Percentiles rank a stretch among this genome's conserved stretches.
These are phyloP conservation scores for Moringa oleifera DNA, from an alignment of 345 rosid species.

Conservation along the genomic window DNA sequence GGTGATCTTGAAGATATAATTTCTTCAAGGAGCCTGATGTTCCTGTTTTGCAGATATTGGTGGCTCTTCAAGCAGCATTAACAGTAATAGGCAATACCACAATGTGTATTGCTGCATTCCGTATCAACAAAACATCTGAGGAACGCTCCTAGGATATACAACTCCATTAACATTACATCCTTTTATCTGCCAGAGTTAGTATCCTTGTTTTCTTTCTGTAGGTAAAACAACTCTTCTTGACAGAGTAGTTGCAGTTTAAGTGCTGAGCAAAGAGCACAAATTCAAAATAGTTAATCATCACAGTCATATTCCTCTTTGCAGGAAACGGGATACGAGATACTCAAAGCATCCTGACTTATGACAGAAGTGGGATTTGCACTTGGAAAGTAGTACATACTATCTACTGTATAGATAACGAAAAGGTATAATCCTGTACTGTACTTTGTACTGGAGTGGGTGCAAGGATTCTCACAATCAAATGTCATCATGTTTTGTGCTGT, in stretches of 20 bases:
- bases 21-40: not conserved
- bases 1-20: too few relatives aligned
- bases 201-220: not conserved
- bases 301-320: constrained; percentile 3
- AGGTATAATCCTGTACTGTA: not conserved
- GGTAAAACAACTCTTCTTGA: constrained; percentile 13
- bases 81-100: constrained; percentile 83
- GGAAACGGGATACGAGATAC: not conserved
- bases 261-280: not conserved
- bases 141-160: constrained; percentile 36
- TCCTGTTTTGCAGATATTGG: constrained; percentile 45
- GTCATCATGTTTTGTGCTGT: constrained; percentile 1
- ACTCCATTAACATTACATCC: too few relatives aligned
- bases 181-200: too few relatives aligned
- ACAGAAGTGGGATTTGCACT: not conserved
- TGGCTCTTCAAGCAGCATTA: constrained; percentile 77
- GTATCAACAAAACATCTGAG: constrained; percentile 50
- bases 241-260: not conserved
- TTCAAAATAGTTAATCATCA: not conserved
- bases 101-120: constrained; percentile 78
- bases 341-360: not conserved
- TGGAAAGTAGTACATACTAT: not conserved
- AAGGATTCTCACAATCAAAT: not conserved
- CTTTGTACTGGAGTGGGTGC: not conserved
- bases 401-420: not conserved